These are phyloP conservation scores for Colletotrichum godetiae DNA, from an alignment of 2,329 filamentous ascomycete genomes.

Conservation along the genomic window DNA sequence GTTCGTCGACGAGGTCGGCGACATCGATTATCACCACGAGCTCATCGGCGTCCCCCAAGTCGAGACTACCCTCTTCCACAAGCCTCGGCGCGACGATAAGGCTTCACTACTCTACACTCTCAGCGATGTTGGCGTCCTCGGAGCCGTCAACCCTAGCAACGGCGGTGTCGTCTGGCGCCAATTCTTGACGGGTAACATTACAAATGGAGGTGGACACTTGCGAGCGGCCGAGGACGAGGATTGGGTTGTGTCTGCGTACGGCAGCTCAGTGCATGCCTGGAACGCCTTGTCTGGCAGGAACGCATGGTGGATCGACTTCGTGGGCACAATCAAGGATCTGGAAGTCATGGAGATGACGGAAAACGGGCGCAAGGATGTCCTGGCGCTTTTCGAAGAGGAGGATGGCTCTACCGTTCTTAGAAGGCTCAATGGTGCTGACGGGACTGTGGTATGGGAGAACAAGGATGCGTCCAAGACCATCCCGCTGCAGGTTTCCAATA, in stretches of 20 bases:
- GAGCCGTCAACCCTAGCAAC: slow-evolving; percentile 88
- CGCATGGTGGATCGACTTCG: slow-evolving; percentile 76
- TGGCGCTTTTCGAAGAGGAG: slow-evolving; percentile 74
- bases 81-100: slow-evolving; percentile 82
- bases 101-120: slow-evolving; percentile 92
- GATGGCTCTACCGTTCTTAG: slow-evolving; percentile 69
- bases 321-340: slow-evolving; percentile 72
- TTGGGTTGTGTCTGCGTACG: slow-evolving; percentile 79
- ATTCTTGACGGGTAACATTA: slow-evolving; percentile 65
- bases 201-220: slow-evolving; percentile 64
- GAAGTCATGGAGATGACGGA: slow-evolving; percentile 82
- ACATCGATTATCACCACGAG: slow-evolving; percentile 92
- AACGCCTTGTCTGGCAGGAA: slow-evolving; percentile 84
- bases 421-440: slow-evolving; percentile 78
- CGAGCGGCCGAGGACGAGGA: slow-evolving; percentile 83
- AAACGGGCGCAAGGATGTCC: slow-evolving; percentile 73
- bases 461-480: slow-evolving; percentile 75
- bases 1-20: slow-evolving; percentile 90
- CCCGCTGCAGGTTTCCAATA: slow-evolving; percentile 79
- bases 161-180: slow-evolving; percentile 91
- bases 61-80: slow-evolving; percentile 94
- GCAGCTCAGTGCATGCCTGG: slow-evolving; percentile 80
- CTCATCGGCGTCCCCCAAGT: slow-evolving; percentile 85
- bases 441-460: slow-evolving; percentile 83
- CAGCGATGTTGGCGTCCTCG: slow-evolving; percentile 84